These are phyloP conservation scores for Syzygium aromaticum DNA, from an alignment of 345 rosid species.

Conservation along the genomic window DNA sequence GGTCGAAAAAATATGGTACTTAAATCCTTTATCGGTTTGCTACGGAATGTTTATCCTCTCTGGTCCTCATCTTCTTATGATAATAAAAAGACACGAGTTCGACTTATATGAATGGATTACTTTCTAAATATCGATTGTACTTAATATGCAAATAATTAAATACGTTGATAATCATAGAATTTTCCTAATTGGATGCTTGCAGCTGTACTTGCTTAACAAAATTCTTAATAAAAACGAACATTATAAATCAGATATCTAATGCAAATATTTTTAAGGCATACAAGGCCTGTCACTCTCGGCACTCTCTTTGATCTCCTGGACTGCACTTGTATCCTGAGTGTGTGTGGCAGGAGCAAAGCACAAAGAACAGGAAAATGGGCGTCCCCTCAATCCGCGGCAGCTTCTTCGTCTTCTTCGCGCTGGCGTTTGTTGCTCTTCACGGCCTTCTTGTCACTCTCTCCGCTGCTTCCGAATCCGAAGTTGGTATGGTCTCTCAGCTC, in stretches of 20 bases:
- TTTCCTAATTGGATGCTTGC: background rate
- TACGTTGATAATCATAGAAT: background rate
- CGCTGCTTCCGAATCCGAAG: constrained; percentile 15
- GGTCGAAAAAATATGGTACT: background rate
- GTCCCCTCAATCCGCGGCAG: background rate
- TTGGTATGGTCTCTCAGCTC: constrained; percentile 12
- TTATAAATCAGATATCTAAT: background rate
- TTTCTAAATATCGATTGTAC: background rate
- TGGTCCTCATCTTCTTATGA: background rate
- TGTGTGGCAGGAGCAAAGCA: background rate
- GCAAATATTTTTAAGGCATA: background rate
- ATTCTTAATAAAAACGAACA: background rate
- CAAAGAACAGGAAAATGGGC: background rate
- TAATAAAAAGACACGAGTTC: background rate
- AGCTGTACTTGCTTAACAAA: background rate
- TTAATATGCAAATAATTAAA: background rate
- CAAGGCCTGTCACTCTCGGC: background rate
- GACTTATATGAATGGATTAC: background rate
- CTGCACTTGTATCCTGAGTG: background rate
- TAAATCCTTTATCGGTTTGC: background rate
- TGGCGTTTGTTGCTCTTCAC: background rate
- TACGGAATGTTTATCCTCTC: background rate
- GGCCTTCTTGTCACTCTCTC: constrained; percentile 1
- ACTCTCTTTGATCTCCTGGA: background rate
- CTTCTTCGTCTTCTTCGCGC: background rate